Conservation (phyloP, 2,329 filamentous ascomycete genomes). For the Xylaria hypoxylon region DNA sequence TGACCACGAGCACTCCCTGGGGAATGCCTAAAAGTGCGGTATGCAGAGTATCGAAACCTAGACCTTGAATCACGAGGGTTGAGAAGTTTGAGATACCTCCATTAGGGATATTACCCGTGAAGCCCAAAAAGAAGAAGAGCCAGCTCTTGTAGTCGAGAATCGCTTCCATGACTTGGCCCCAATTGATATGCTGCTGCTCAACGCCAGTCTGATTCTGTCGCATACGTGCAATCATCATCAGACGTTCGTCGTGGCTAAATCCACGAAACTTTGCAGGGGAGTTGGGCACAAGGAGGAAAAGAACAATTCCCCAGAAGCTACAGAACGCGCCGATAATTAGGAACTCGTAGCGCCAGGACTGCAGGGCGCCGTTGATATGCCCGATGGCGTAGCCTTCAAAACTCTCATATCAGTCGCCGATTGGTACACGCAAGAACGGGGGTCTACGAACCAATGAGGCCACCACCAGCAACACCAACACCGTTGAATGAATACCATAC, state of each 20-base stretch:
- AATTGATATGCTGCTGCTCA: conserved; percentile 15
- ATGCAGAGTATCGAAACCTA: conserved; percentile 15
- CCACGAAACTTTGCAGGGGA: conserved; percentile 11
- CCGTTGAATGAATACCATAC: conserved; percentile 20
- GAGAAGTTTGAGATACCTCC: conserved; percentile 24
- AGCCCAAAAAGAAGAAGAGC: conserved; percentile 13
- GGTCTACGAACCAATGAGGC: conserved; percentile 16
- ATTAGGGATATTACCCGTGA: conserved; percentile 12
- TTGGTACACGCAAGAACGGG: neutral
- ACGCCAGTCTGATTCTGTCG: conserved; percentile 15
- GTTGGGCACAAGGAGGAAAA: conserved; percentile 19
- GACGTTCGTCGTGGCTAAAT: conserved; percentile 13
- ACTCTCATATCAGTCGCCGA: neutral
- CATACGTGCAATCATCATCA: conserved; percentile 22
- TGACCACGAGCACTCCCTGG: conserved; percentile 16
- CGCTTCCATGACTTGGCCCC: conserved; percentile 15
- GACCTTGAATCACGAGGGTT: conserved; percentile 17
- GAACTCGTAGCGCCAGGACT: conserved; percentile 26
- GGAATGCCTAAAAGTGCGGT: conserved; percentile 21
- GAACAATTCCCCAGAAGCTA: conserved; percentile 12
- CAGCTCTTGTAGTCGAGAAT: conserved; percentile 17
- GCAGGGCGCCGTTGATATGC: conserved; percentile 12
- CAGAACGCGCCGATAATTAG: conserved; percentile 19
- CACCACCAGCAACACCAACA: conserved; percentile 21
- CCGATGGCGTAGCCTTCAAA: conserved; percentile 9